Base-by-base conservation (phyloP, 2,329 filamentous ascomycete species). In the Aaosphaeria arxii region DNA sequence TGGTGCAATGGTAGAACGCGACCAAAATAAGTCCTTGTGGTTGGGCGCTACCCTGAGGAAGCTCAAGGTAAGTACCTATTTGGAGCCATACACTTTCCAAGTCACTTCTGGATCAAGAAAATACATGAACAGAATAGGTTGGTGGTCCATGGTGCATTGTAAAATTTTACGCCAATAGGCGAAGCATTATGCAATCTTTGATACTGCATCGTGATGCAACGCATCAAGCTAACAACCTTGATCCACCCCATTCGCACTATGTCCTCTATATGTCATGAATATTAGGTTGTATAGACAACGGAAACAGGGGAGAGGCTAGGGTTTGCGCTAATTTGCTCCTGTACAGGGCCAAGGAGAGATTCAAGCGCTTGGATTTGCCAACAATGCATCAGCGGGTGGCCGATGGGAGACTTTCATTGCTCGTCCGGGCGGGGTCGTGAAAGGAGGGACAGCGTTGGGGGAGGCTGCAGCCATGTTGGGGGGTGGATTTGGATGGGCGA, bases 381-480 rank as follows among this genome's bases (percentile, higher is more conserved):
- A 48, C 29, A 40, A 46, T 24, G 31, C 41, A 7, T 33, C 6
- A n/a, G 45, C 43, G n/a, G 44, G 40, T 29, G 45, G 46, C 11
- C 31, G 42, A 29, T 58, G 55, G 54, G 46, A 50, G 30, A 60
- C 53, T 17, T 41, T 56, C 28, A 51, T 56, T 7, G 52, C 55
- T 30, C 48, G 53, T 13, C 53, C 48, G 30, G 49, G 51, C n/a
- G 49, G 50, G 40, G 45, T 55, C 6, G 45, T 54, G 9, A 44
- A 53, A 41, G 33, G 46, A 24, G 48, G 47, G 6, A 52, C 39
- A n/a, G 42, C 46, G 24, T 30, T 43, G 38, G 53, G 53, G 24
- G 48, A 52, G 31, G 40, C 45, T 36, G 49, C 45, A 2, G 52
- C 47, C 30, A 42, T 52, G 47, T 31, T 61, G 24, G 39, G 51